Evolutionary conservation across 257 asterid species (phyloP).

Genomic region (Nicotiana attenuata): DNA sequence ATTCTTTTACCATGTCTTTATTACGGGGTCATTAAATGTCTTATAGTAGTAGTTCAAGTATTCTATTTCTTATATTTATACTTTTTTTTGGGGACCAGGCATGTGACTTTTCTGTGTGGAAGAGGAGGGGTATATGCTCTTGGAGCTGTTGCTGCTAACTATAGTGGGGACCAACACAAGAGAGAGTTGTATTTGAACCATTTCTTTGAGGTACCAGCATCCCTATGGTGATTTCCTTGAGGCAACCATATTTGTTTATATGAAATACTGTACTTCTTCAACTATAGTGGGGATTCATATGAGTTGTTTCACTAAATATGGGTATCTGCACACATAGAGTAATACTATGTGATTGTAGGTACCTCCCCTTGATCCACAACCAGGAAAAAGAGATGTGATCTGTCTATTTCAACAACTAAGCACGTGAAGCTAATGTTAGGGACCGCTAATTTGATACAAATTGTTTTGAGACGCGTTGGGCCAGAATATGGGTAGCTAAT

Average conservation of each 20-base stretch:
- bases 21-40: not conserved
- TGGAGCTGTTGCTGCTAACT: constrained; percentile 55
- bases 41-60: not conserved
- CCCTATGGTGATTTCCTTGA: not conserved
- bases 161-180: constrained; percentile 39
- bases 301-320: not conserved
- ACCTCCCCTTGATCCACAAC: not conserved
- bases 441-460: not conserved
- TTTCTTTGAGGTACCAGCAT: constrained; percentile 46
- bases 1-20: not conserved
- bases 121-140: constrained; percentile 64
- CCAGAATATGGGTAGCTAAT: not conserved
- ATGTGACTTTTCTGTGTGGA: constrained; percentile 65
- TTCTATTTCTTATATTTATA: not conserved
- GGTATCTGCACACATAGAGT: not conserved
- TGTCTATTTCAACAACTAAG: not conserved
- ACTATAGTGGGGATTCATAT: too few relatives aligned
- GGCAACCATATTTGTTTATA: not conserved
- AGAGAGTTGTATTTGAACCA: constrained; percentile 38
- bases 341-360: not conserved
- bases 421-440: not conserved
- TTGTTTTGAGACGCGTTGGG: not conserved
- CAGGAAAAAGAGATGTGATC: not conserved
- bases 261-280: too few relatives aligned
- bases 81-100: constrained; percentile 27